A percentile compares a stretch with the other conserved stretches of the same genome.
These are phyloP conservation scores for Emericellopsis terricola DNA, from an alignment of 495 filamentous ascomycete species.

Conservation along the genomic window DNA sequence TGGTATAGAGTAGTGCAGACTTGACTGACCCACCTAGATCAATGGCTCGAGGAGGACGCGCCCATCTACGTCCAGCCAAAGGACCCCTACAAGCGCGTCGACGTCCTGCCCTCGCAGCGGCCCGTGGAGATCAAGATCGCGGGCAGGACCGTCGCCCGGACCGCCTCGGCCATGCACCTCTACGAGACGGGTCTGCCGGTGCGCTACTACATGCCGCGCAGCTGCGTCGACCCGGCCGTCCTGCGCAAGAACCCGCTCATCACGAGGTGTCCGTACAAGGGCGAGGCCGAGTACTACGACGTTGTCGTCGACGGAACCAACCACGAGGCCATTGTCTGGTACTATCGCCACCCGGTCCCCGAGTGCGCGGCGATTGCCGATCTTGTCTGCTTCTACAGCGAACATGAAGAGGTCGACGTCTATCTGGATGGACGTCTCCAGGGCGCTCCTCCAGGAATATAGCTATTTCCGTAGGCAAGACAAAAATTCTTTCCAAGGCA, in stretches of 20 bases:
- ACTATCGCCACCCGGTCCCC: slow-evolving; percentile 29
- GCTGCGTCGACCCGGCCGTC: slow-evolving; percentile 17
- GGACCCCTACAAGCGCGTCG: slow-evolving; percentile 43
- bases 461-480: too few species aligned
- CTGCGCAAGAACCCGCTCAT: slow-evolving; percentile 22
- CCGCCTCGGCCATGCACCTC: slow-evolving; percentile 18
- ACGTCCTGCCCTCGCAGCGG: slow-evolving; percentile 30
- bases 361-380: slow-evolving; percentile 30
- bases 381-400: slow-evolving; percentile 37
- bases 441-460: too few species aligned
- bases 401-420: slow-evolving; percentile 42
- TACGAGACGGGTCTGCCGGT: slow-evolving; percentile 31
- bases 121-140: slow-evolving; percentile 27
- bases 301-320: slow-evolving; percentile 7
- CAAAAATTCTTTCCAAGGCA: too few species aligned
- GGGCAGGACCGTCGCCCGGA: slow-evolving; percentile 25
- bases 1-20: too few species aligned
- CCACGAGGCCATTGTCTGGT: slow-evolving; percentile 34
- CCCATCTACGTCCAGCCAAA: slow-evolving; percentile 39
- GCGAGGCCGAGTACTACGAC: slow-evolving; percentile 30
- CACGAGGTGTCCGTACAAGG: slow-evolving; percentile 39
- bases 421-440: slow-evolving; percentile 28
- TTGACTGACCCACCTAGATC: too few species aligned
- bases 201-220: slow-evolving; percentile 33
- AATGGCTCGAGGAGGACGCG: slow-evolving; percentile 29